These are phyloP conservation scores for Venturia aucupariae DNA, from an alignment of 2,329 filamentous ascomycete species.

Conservation along the genomic window DNA sequence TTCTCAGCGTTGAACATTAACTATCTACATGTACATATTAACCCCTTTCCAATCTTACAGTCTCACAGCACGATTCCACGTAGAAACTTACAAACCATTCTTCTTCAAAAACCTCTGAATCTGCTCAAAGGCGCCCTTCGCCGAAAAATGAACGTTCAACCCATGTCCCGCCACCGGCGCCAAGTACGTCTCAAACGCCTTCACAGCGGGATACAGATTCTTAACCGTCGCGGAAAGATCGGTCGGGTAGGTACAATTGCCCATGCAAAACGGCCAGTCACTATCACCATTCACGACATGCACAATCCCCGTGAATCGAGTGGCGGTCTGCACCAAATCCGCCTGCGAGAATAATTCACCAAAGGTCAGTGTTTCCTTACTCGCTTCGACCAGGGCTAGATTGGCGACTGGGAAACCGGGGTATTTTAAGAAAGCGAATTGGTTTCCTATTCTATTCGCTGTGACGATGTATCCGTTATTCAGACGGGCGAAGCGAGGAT, in stretches of 20 bases:
- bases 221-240: no score
- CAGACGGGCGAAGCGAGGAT: constrained; percentile 22
- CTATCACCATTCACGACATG: no score
- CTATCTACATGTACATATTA: no score
- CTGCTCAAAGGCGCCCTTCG: neutral
- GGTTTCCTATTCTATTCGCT: constrained; percentile 19
- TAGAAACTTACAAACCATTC: neutral
- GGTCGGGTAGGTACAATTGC: no score
- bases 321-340: neutral
- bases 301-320: no score
- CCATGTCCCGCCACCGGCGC: no score
- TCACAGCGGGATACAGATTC: no score
- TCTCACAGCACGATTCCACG: neutral
- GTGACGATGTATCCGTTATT: constrained; percentile 23
- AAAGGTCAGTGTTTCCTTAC: constrained; percentile 23
- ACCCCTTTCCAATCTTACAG: no score
- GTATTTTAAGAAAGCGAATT: constrained; percentile 24
- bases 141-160: neutral
- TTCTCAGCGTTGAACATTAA: no score
- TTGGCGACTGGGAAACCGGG: constrained; percentile 23
- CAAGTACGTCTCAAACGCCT: no score
- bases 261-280: no score
- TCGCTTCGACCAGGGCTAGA: constrained; percentile 20
- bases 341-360: constrained; percentile 20
- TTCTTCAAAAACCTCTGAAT: constrained; percentile 2